phyloP scores from a whole-genome alignment of 2,329 filamentous ascomycete species.

The Pseudogymnoascus sp. region DNA sequence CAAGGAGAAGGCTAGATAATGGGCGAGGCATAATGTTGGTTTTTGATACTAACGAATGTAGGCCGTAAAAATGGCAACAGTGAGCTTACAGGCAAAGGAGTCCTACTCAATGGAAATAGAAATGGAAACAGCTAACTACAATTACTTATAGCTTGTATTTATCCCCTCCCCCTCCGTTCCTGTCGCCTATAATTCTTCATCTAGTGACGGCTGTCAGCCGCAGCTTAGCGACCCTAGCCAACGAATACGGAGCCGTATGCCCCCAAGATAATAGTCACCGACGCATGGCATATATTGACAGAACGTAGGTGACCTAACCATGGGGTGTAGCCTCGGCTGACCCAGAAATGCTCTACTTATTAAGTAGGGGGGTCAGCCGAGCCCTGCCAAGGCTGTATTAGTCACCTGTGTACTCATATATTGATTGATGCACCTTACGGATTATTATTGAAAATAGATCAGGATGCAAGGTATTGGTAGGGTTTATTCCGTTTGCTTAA shows the following conservation, averaged over 20 bases:
- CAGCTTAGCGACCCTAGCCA: not conserved
- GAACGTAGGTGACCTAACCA: too few relatives aligned
- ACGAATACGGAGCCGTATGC: slow-evolving; percentile 3
- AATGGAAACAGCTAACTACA: not conserved
- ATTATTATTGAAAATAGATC: not conserved
- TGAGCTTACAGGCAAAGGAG: not conserved
- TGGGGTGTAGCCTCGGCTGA: too few relatives aligned
- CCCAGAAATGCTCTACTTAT: too few relatives aligned
- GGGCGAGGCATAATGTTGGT: not conserved
- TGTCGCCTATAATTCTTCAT: not conserved
- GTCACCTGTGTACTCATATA: not conserved
- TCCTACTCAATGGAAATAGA: not conserved
- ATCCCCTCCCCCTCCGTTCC: not conserved
- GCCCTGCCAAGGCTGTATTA: too few relatives aligned
- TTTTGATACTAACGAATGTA: not conserved
- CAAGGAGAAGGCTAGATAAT: slow-evolving; percentile 3
- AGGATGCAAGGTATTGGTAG: not conserved
- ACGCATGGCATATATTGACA: not conserved
- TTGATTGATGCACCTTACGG: not conserved
- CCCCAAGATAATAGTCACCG: not conserved
- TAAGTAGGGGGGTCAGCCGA: too few relatives aligned
- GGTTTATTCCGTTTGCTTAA: not conserved
- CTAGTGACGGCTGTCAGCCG: slow-evolving; percentile 1
- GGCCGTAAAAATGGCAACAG: not conserved
- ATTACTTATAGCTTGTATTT: slow-evolving; percentile 5